Evolutionary conservation across 2,329 filamentous ascomycete species (phyloP).

Genomic region (Ophiostoma pallidulum): DNA sequence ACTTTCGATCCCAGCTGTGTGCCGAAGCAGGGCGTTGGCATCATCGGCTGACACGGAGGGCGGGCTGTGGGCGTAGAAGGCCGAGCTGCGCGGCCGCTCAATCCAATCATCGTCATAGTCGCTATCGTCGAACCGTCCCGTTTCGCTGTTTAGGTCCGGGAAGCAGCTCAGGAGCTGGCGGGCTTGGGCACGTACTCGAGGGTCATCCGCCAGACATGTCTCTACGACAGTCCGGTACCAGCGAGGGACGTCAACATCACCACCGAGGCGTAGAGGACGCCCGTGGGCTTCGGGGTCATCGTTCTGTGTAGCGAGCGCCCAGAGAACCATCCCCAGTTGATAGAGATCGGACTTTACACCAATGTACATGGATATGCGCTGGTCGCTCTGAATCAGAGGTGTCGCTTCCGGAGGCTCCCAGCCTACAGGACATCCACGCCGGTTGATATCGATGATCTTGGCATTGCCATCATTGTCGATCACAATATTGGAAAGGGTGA

Average conservation of each 20-base stretch:
- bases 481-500: constrained; percentile 94
- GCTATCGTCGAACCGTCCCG: constrained; percentile 17
- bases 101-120: constrained; percentile 21
- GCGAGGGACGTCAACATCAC: constrained; percentile 56
- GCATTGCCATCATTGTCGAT: constrained; percentile 76
- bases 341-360: constrained; percentile 95
- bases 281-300: constrained; percentile 80
- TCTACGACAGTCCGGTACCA: constrained; percentile 73
- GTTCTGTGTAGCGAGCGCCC: constrained; percentile 77
- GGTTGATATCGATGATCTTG: constrained; percentile 97
- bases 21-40: constrained; percentile 21
- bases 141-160: constrained; percentile 33
- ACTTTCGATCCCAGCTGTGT: constrained; percentile 1
- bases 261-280: constrained; percentile 54
- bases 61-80: constrained; percentile 17
- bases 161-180: constrained; percentile 62
- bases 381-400: constrained; percentile 73
- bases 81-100: constrained; percentile 11
- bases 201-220: constrained; percentile 65
- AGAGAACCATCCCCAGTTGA: constrained; percentile 94
- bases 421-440: constrained; percentile 89
- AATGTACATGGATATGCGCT: constrained; percentile 93
- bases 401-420: constrained; percentile 95
- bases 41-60: constrained; percentile 33
- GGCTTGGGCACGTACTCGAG: constrained; percentile 64